Percentiles rank a stretch among this genome's conserved stretches.
phyloP scores from a whole-genome alignment of 2,329 filamentous ascomycete genomes.

The Colletotrichum cuscutae region DNA sequence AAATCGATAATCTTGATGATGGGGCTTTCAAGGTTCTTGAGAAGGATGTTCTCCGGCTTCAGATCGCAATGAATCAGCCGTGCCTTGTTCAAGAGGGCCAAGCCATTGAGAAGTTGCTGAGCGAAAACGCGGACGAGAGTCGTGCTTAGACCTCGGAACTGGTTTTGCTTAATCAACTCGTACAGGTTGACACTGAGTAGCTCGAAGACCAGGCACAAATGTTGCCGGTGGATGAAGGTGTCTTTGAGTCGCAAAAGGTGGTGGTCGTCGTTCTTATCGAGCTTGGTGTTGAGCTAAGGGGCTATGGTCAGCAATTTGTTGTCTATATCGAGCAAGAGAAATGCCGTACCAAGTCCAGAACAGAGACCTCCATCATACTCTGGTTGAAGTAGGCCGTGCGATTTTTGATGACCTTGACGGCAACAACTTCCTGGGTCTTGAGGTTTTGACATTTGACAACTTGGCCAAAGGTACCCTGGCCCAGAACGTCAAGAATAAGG shows the following conservation, averaged over 20 bases:
- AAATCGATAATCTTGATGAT: slow-evolving; percentile 99
- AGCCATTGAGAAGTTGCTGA: slow-evolving; percentile 92
- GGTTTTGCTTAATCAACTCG: slow-evolving; percentile 99
- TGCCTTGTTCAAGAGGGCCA: slow-evolving; percentile 94
- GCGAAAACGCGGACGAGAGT: slow-evolving; percentile 97
- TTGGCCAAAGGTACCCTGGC: slow-evolving; percentile 97
- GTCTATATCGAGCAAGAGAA: neutral
- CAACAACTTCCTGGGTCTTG: slow-evolving; percentile 97
- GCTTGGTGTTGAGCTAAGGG: slow-evolving; percentile 89
- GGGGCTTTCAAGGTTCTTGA: slow-evolving; percentile 98
- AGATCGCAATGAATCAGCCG: slow-evolving; percentile 97
- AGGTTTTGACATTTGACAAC: slow-evolving; percentile 99
- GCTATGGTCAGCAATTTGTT: slow-evolving; percentile 19
- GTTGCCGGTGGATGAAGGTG: slow-evolving; percentile 97
- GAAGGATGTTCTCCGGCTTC: slow-evolving; percentile 96
- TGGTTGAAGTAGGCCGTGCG: slow-evolving; percentile 99
- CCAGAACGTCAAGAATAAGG: slow-evolving; percentile 94
- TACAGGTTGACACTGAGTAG: slow-evolving; percentile 97
- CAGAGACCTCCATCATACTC: slow-evolving; percentile 99
- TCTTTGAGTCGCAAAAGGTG: slow-evolving; percentile 95
- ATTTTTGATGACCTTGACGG: slow-evolving; percentile 99
- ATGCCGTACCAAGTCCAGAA: slow-evolving; percentile 83
- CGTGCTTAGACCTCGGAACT: slow-evolving; percentile 96
- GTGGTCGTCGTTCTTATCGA: slow-evolving; percentile 99
- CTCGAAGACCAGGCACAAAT: slow-evolving; percentile 96